Conservation (phyloP, 345 rosid genomes). For the Geranium brycei region DNA sequence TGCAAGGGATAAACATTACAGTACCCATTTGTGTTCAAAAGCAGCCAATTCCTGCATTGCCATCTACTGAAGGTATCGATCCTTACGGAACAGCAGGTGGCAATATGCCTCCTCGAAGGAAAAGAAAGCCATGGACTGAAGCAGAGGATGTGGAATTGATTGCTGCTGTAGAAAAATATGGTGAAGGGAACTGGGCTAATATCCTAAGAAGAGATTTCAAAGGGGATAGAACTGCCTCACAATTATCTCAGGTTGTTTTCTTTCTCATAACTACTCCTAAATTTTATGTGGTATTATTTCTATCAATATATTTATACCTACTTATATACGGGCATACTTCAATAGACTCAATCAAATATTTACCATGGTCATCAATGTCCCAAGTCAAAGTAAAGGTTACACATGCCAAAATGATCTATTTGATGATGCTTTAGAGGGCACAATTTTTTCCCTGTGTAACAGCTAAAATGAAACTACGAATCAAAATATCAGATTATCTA, state of each 20-base stretch:
- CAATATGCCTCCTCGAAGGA: conserved; percentile 40
- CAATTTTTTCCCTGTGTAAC: not conserved
- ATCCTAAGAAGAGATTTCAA: conserved; percentile 49
- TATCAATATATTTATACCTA: not conserved
- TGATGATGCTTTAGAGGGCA: not conserved
- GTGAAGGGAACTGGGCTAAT: conserved; percentile 85
- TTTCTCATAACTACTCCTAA: not conserved
- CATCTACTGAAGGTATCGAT: conserved; percentile 35
- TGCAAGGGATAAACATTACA: conserved; percentile 56
- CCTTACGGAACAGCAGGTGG: conserved; percentile 28
- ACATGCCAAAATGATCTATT: not conserved
- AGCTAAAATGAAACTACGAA: too few relatives aligned
- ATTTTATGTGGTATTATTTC: not conserved
- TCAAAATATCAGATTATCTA: too few relatives aligned
- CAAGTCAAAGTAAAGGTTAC: not conserved
- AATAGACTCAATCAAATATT: too few relatives aligned
- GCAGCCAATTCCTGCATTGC: conserved; percentile 25
- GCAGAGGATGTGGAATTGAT: conserved; percentile 50
- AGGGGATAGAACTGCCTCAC: conserved; percentile 67
- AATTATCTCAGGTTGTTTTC: conserved; percentile 55
- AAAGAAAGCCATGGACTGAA: conserved; percentile 54
- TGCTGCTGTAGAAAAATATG: conserved; percentile 63
- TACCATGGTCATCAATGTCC: not conserved
- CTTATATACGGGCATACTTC: not conserved
- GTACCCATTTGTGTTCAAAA: conserved; percentile 73